Percentiles rank a stretch among this genome's conserved stretches.
Evolutionary conservation across 2,329 filamentous ascomycete species (phyloP).

Genomic region (Metarhizium sp.): DNA sequence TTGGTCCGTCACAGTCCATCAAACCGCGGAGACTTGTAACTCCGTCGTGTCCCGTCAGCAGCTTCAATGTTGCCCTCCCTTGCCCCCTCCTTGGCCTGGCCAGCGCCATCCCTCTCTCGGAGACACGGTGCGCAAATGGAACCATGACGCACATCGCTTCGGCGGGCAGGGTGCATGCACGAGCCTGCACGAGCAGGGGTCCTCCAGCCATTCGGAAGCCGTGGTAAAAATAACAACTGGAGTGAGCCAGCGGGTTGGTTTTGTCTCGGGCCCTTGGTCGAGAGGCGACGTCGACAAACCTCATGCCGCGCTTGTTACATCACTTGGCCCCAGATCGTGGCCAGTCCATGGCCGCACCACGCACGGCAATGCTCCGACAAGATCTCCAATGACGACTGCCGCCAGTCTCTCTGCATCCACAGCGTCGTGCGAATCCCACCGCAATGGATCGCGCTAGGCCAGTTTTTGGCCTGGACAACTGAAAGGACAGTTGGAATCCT

Average conservation of each 20-base stretch:
- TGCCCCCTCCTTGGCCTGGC: no score
- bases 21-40: no score
- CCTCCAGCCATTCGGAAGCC: constrained; percentile 4
- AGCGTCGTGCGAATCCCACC: not conserved
- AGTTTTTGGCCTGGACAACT: not conserved
- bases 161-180: constrained; percentile 7
- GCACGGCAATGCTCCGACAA: not conserved
- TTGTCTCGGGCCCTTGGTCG: not conserved
- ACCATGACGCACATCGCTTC: constrained; percentile 18
- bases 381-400: not conserved
- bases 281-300: no score
- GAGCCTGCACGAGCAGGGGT: constrained; percentile 8
- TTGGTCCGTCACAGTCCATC: no score
- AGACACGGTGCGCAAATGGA: not conserved
- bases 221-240: constrained; percentile 21
- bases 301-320: not conserved
- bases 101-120: not conserved
- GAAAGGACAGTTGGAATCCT: not conserved
- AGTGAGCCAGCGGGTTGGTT: constrained; percentile 4
- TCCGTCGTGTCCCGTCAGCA: no score
- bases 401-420: not conserved
- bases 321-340: not conserved
- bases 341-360: no score
- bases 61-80: no score
- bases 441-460: not conserved